These are phyloP conservation scores for Tulasnella sp. DNA, from an alignment of 768 basidiomycete genomes.

Conservation along the genomic window DNA sequence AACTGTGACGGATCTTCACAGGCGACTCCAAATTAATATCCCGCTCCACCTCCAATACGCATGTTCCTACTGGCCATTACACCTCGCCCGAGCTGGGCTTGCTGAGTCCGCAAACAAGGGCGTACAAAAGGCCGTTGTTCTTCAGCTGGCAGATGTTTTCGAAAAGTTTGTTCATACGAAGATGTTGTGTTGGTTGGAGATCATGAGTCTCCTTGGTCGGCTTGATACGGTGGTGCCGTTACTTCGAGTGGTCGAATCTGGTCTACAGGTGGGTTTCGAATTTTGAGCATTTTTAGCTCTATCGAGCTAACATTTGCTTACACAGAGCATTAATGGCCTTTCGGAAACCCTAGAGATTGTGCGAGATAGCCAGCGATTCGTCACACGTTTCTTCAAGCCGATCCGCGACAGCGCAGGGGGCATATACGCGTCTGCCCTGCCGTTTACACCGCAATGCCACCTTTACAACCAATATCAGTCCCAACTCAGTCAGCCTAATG, in stretches of 20 bases:
- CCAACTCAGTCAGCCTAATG: no score
- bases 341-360: background rate
- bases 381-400: background rate
- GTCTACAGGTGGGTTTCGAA: background rate
- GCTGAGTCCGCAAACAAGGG: background rate
- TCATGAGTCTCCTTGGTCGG: background rate
- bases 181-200: conserved; percentile 3
- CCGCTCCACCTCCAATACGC: background rate
- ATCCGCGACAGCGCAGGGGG: background rate
- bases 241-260: background rate
- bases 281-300: background rate
- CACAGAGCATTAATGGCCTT: no score
- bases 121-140: no score
- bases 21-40: background rate
- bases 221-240: background rate
- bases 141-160: background rate
- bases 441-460: no score
- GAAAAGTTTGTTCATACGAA: background rate
- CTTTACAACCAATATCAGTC: no score
- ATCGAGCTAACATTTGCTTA: background rate
- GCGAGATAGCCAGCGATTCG: background rate
- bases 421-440: background rate
- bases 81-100: background rate
- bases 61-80: background rate
- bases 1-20: background rate